Conservation (phyloP, 768 basidiomycete genomes). For the Ramaria sp. region DNA sequence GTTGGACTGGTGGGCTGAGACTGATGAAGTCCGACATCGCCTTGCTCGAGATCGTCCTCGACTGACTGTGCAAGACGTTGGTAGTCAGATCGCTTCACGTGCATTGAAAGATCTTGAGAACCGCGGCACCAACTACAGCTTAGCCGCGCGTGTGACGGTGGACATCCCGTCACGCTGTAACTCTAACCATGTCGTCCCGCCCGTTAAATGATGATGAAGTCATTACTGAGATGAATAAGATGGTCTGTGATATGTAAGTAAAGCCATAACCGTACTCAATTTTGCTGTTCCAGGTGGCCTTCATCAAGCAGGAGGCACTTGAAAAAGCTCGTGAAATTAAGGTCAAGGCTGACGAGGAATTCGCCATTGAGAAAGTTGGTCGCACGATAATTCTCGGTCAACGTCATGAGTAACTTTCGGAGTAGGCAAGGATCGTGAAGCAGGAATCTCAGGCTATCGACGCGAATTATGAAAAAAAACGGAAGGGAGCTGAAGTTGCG, state of each 20-base stretch:
- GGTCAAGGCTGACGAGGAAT: conserved; percentile 98
- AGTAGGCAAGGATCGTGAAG: conserved; percentile 90
- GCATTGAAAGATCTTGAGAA: neutral
- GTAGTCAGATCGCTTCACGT: conserved; percentile 31
- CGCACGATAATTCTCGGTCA: neutral
- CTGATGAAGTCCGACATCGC: conserved; percentile 23
- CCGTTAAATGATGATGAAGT: conserved; percentile 93
- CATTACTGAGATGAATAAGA: conserved; percentile 96
- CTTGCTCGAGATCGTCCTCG: conserved; percentile 30
- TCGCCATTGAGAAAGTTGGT: conserved; percentile 90
- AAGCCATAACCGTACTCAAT: neutral
- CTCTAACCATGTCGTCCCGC: conserved; percentile 52
- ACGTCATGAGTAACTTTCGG: neutral
- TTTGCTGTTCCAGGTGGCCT: conserved; percentile 57
- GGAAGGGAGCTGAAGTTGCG: conserved; percentile 84
- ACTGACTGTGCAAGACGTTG: conserved; percentile 33
- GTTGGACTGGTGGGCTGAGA: conserved; percentile 12
- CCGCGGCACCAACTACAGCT: neutral
- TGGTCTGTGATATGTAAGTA: conserved; percentile 44
- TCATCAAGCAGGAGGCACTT: conserved; percentile 96
- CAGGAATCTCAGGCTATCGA: conserved; percentile 95
- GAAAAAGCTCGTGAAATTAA: conserved; percentile 97
- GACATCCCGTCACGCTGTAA: too few relatives aligned
- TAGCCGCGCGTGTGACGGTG: conserved; percentile 1
- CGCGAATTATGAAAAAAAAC: conserved; percentile 89